Conservation (phyloP, 495 filamentous ascomycete genomes). For the Rhypophila decipiens region DNA sequence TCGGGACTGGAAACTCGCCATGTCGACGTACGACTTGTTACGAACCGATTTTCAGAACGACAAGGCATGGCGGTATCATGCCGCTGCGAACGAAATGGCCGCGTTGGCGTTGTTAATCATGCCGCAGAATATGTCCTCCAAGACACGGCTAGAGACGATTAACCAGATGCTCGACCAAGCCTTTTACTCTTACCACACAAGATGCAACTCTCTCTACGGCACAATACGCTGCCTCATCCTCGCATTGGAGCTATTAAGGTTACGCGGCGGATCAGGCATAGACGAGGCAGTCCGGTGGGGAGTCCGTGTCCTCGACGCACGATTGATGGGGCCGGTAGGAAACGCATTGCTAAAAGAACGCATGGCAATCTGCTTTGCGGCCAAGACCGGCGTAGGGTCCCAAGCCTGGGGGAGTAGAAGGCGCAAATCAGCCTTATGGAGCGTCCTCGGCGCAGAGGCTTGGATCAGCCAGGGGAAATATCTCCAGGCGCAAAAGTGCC, state of each 20-base stretch:
- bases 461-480: conserved; percentile 71
- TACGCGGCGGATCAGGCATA: conserved; percentile 68
- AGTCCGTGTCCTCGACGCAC: conserved; percentile 68
- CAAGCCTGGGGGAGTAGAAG: conserved; percentile 61
- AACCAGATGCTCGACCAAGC: conserved; percentile 83
- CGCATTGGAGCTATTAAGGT: conserved; percentile 71
- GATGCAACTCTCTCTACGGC: conserved; percentile 67
- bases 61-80: conserved; percentile 94
- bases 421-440: conserved; percentile 88
- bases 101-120: conserved; percentile 75
- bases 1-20: conserved; percentile 87
- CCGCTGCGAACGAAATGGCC: conserved; percentile 87
- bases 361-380: conserved; percentile 73
- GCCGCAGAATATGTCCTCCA: conserved; percentile 61
- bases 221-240: conserved; percentile 71
- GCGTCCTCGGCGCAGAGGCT: conserved; percentile 69
- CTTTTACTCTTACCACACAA: conserved; percentile 83
- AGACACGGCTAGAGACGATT: conserved; percentile 67
- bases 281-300: conserved; percentile 89
- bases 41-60: conserved; percentile 84
- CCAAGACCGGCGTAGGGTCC: conserved; percentile 57
- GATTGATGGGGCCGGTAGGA: conserved; percentile 64
- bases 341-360: conserved; percentile 78
- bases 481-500: conserved; percentile 61
- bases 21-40: conserved; percentile 83